phyloP scores from a whole-genome alignment of 139 green algal genomes.

The Chlorella sp. region DNA sequence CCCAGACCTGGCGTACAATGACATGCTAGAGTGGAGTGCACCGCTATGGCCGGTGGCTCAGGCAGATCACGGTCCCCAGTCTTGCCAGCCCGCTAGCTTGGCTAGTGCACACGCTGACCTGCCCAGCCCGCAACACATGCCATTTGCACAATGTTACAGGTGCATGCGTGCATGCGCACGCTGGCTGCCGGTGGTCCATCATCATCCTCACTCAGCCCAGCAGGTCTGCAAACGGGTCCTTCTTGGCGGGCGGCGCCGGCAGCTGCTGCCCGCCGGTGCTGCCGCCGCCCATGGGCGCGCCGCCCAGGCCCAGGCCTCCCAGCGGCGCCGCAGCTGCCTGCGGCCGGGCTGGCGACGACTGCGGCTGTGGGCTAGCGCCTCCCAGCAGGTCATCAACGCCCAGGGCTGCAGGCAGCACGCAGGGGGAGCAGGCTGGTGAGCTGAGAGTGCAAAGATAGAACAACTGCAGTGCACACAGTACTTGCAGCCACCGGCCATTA shows the following conservation, averaged over 20 bases:
- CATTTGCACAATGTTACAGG: too few species aligned
- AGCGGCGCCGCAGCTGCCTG: neutral
- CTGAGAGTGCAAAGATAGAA: too few species aligned
- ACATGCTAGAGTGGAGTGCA: too few species aligned
- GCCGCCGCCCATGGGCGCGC: neutral
- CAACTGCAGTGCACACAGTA: too few species aligned
- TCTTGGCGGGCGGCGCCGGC: neutral
- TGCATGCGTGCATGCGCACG: too few species aligned
- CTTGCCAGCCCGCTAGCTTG: too few species aligned
- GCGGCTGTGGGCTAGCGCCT: neutral
- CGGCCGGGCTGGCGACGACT: neutral
- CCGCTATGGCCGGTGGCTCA: too few species aligned
- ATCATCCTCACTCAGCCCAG: slow-evolving; percentile 24
- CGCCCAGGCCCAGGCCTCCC: neutral
- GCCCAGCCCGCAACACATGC: too few species aligned
- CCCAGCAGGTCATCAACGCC: slow-evolving; percentile 23
- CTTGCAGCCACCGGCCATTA: neutral
- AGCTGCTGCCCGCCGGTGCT: neutral
- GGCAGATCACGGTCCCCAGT: too few species aligned
- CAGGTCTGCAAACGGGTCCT: slow-evolving; percentile 46
- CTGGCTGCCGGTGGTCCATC: too few species aligned
- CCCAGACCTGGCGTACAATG: too few species aligned
- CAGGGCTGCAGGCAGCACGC: neutral
- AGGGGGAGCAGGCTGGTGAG: neutral
- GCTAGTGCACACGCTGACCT: too few species aligned